Base-by-base conservation (phyloP, 225 moss, liverwort and hornwort genomes). In the Marchantia polymorpha region DNA sequence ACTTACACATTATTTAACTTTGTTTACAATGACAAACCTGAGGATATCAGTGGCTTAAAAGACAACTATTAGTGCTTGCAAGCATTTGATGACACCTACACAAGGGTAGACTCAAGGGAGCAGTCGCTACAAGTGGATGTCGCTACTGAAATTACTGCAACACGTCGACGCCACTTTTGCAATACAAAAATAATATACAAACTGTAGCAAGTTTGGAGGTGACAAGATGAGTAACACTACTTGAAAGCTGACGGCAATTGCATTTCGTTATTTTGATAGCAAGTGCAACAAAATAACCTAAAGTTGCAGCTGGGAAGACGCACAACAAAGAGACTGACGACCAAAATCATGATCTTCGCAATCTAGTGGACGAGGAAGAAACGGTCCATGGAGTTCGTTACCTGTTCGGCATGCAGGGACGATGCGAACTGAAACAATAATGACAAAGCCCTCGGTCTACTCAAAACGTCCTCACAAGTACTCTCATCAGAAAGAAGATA, bases 371-470 rank as follows among this genome's bases (percentile, higher is more conserved):
- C 3, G n/a, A 6, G 47, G 8, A 71, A n/a, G 50, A 22, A 46
- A 17, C 3, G 19, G 20, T 25, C 29, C 39, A 22, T 22, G 12
- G 31, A n/a, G 19, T 39, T 49, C 31, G 23, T 64, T 81, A 78
- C 83, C 86, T 87, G 87, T 74, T 90, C 87, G 78, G 87, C 84
- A 78, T 89, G 91, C 79, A 95, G 83, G 70, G 90, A 89, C 74
- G 92, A 91, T 74, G 99, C 92, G 85, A 99, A 99, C 74, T 93
- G 91, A 80, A 99, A 93, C 69, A 99, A 83, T 80, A 91, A 91
- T 61, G 99, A 91, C 88, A 99, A 81, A 76, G 99, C 95, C 89
- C 94, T 89, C 25, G 95, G 99, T 86, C 99, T 93, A 89, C 95
- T 90, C 78, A 99, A 76, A 86, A 93, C 93, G 87, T 82, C 89